A percentile compares a stretch with the other conserved stretches of the same genome.
Conservation (phyloP, 2,329 filamentous ascomycete genomes). For the Fusarium nisikadoi region DNA sequence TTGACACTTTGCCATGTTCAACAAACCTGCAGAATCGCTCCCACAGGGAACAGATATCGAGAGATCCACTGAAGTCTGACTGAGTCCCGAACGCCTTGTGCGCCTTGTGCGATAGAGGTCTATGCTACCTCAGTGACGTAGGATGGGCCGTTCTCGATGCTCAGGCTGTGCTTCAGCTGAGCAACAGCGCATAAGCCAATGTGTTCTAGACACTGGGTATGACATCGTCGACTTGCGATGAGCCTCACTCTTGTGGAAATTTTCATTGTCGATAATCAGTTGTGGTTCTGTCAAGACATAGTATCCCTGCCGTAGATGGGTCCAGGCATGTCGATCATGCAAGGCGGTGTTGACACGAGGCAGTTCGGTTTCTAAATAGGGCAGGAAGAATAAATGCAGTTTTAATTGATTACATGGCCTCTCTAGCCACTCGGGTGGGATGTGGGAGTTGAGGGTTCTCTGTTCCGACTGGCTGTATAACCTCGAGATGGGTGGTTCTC, state of each 20-base stretch:
- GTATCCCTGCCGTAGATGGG: slow-evolving; percentile 23
- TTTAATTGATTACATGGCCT: slow-evolving; percentile 19
- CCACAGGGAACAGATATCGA: slow-evolving; percentile 8
- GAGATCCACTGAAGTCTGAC: neutral
- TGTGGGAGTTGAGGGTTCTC: slow-evolving; percentile 10
- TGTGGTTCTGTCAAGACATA: neutral
- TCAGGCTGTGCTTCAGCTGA: slow-evolving; percentile 26
- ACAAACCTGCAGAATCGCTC: slow-evolving; percentile 11
- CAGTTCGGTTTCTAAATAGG: slow-evolving; percentile 7
- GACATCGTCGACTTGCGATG: slow-evolving; percentile 25
- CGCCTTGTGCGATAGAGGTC: slow-evolving; percentile 12
- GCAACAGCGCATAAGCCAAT: slow-evolving; percentile 30
- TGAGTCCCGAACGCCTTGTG: neutral
- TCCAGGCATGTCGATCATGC: slow-evolving; percentile 34
- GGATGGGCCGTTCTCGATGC: slow-evolving; percentile 43
- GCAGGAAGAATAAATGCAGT: slow-evolving; percentile 4
- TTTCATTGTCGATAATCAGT: slow-evolving; percentile 1
- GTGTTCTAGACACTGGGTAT: slow-evolving; percentile 15
- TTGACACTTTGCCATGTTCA: neutral
- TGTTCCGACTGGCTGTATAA: slow-evolving; percentile 20
- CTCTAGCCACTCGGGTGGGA: slow-evolving; percentile 2
- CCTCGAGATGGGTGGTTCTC: slow-evolving; percentile 1
- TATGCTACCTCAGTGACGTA: slow-evolving; percentile 41
- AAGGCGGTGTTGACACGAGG: slow-evolving; percentile 8
- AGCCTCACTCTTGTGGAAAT: neutral